Percentiles rank a stretch among this genome's conserved stretches.
Conservation (phyloP, 2,329 filamentous ascomycete species). For the Cercospora beticola region DNA sequence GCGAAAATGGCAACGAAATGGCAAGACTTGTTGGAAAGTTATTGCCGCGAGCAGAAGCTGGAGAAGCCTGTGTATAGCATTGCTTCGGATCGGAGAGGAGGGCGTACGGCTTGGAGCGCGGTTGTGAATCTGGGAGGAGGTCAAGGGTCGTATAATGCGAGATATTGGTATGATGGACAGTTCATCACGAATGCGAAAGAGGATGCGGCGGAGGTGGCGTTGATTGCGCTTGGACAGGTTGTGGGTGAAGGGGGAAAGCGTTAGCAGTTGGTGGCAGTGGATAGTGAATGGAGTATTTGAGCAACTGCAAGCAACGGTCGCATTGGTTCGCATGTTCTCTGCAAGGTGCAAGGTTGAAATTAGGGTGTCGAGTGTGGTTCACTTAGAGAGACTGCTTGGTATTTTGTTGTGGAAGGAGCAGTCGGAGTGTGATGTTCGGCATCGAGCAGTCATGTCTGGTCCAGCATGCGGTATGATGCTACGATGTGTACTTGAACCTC, state of each 20-base stretch:
- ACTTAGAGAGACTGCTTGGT: not conserved
- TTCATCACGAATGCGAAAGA: not conserved
- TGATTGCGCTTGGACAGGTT: not conserved
- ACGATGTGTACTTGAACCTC: not conserved
- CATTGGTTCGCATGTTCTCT: not conserved
- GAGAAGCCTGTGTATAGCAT: not conserved
- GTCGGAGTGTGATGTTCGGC: not conserved
- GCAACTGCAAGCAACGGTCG: not conserved
- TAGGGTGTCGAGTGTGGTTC: not conserved
- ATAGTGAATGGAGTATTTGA: not conserved
- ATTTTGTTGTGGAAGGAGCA: not conserved
- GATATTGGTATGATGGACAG: not conserved
- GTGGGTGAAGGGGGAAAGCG: not conserved
- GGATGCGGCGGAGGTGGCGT: not conserved
- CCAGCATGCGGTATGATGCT: not conserved
- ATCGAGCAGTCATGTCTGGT: not conserved
- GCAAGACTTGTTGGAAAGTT: not conserved
- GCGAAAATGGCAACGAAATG: not conserved
- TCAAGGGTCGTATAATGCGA: not conserved
- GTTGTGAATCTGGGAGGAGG: not conserved
- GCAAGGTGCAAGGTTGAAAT: not conserved
- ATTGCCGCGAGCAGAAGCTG: not conserved
- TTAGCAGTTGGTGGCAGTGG: not conserved
- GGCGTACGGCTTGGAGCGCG: not conserved
- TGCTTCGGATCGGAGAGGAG: not conserved